phyloP scores from a whole-genome alignment of 2,329 filamentous ascomycete species.

The Pezicula neosporulosa region DNA sequence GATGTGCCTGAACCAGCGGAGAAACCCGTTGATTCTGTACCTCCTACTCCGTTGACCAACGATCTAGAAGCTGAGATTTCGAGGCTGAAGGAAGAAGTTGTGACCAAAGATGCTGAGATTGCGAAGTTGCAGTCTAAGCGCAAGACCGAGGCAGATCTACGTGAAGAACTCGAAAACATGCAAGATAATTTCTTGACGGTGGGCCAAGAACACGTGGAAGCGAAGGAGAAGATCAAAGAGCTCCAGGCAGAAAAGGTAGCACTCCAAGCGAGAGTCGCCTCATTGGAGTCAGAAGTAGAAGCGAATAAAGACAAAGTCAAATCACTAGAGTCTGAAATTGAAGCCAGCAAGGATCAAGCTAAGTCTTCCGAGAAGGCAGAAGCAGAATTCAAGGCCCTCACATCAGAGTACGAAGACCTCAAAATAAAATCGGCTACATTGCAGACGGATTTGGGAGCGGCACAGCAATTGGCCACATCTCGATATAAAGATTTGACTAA shows the following conservation, averaged over 20 bases:
- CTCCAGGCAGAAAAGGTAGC: constrained; percentile 66
- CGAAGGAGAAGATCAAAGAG: constrained; percentile 72
- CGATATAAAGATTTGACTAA: constrained; percentile 87
- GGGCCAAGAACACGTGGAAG: constrained; percentile 79
- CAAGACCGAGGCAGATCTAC: constrained; percentile 72
- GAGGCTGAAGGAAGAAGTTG: constrained; percentile 23
- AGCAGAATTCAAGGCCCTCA: constrained; percentile 33
- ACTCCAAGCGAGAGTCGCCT: constrained; percentile 60
- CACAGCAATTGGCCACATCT: constrained; percentile 80
- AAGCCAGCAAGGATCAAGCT: constrained; percentile 24
- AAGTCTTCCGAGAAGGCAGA: constrained; percentile 24
- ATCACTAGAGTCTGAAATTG: constrained; percentile 66
- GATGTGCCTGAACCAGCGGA: constrained; percentile 18
- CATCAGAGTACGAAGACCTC: constrained; percentile 60
- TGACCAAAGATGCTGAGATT: constrained; percentile 58
- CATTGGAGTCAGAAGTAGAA: constrained; percentile 68
- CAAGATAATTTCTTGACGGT: constrained; percentile 76
- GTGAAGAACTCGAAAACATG: constrained; percentile 82
- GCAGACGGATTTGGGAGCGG: constrained; percentile 80
- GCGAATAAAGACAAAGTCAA: constrained; percentile 24
- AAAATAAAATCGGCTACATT: constrained; percentile 66
- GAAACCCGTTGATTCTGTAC: constrained; percentile 7
- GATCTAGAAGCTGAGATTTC: constrained; percentile 24
- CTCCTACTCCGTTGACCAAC: constrained; percentile 6
- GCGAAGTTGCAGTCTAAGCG: constrained; percentile 66